Conservation (phyloP, 108 stramenopile species). For the Skeletonema costatum region DNA sequence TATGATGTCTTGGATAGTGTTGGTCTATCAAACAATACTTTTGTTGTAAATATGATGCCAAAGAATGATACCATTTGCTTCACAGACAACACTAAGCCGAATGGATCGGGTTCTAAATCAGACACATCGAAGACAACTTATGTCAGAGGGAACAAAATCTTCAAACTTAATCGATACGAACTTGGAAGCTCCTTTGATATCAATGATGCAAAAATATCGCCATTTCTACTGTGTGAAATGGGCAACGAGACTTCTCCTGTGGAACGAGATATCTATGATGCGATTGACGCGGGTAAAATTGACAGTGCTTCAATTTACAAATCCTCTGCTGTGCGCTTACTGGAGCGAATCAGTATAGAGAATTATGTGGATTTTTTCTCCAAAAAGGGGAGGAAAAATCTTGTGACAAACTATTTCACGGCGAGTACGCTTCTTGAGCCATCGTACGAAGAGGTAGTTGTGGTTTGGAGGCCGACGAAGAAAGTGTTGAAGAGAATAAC, state of each 20-base stretch:
- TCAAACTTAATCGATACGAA: constrained; percentile 53
- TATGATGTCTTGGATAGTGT: constrained; percentile 10
- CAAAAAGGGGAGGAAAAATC: constrained; percentile 47
- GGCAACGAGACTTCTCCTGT: constrained; percentile 21
- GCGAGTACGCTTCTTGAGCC: constrained; percentile 77
- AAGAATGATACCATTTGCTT: background rate
- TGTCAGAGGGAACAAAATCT: constrained; percentile 47
- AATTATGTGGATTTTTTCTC: constrained; percentile 76
- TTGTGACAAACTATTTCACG: constrained; percentile 57
- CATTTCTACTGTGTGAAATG: background rate
- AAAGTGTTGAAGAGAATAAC: constrained; percentile 19
- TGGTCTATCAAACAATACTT: constrained; percentile 18
- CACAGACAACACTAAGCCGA: background rate
- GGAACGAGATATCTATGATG: constrained; percentile 43
- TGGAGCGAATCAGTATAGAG: constrained; percentile 77
- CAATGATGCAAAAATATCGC: constrained; percentile 7
- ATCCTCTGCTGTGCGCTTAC: constrained; percentile 50
- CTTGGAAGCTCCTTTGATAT: constrained; percentile 7
- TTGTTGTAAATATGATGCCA: background rate
- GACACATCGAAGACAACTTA: background rate
- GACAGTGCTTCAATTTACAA: background rate
- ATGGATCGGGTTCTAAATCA: background rate
- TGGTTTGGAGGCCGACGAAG: constrained; percentile 64
- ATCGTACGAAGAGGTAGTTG: constrained; percentile 82
- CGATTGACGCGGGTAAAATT: background rate